Conservation (phyloP, 1,284 basidiomycete species). For the Gymnopus androsaceus region DNA sequence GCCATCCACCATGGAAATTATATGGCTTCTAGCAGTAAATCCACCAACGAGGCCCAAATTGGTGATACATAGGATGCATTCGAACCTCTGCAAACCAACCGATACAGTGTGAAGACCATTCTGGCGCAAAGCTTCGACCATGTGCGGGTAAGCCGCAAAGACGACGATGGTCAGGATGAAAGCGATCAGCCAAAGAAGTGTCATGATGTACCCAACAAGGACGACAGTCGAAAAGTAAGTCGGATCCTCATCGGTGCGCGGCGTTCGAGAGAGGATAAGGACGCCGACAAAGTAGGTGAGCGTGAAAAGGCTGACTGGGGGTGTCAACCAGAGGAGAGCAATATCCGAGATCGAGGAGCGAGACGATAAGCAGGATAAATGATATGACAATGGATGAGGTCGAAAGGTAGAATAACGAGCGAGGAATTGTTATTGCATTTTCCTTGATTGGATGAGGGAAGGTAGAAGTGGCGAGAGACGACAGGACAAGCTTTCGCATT, state of each 20-base stretch:
- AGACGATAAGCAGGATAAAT: conserved; percentile 29
- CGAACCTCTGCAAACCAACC: conserved; percentile 28
- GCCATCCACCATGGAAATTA: conserved; percentile 29
- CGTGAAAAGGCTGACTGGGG: conserved; percentile 32
- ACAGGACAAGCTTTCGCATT: conserved; percentile 11
- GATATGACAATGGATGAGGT: conserved; percentile 28
- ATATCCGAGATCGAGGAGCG: conserved; percentile 35
- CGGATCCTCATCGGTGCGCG: conserved; percentile 26
- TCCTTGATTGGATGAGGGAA: conserved; percentile 13
- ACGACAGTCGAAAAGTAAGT: conserved; percentile 36
- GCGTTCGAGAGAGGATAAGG: conserved; percentile 29
- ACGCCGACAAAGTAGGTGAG: conserved; percentile 30
- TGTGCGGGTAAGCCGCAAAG: conserved; percentile 22
- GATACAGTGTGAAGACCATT: conserved; percentile 28
- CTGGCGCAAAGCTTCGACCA: conserved; percentile 23
- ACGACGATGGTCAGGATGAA: conserved; percentile 31
- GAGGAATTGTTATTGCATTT: conserved; percentile 8
- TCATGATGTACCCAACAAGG: conserved; percentile 32
- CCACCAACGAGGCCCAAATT: conserved; percentile 26
- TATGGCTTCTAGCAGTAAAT: conserved; percentile 27
- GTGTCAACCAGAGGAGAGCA: conserved; percentile 36
- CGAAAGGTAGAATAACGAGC: conserved; percentile 29
- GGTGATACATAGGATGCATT: conserved; percentile 29
- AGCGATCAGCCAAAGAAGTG: conserved; percentile 31
- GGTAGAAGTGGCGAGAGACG: conserved; percentile 1